Conservation (phyloP, 129 eudicot genomes). For the Silybum marianum region DNA sequence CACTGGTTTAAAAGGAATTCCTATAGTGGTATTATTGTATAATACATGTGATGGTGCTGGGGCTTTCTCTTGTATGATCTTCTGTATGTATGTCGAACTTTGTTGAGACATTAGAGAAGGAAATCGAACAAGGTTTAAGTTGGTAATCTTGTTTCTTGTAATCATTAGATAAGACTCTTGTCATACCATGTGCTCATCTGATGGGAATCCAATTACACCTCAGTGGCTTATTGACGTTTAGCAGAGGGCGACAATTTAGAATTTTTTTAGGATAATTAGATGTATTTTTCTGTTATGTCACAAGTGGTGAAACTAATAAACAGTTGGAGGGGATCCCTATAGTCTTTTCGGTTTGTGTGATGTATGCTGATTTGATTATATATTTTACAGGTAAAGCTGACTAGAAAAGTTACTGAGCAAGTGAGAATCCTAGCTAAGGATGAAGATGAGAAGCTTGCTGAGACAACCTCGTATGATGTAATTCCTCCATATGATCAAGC, state of each 20-base stretch:
- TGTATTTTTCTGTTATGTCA: neutral
- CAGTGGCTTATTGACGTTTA: neutral
- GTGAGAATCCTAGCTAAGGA: conserved; percentile 79
- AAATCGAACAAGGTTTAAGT: neutral
- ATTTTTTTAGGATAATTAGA: neutral
- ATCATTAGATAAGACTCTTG: neutral
- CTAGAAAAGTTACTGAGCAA: conserved; percentile 97
- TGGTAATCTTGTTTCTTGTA: neutral
- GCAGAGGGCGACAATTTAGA: neutral
- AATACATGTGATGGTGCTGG: neutral
- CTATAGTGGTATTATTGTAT: neutral
- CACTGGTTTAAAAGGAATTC: neutral
- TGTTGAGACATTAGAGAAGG: neutral
- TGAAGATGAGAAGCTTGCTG: conserved; percentile 85
- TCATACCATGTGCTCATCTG: neutral
- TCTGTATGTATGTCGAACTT: neutral
- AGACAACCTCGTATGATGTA: conserved; percentile 68
- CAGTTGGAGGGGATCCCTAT: neutral
- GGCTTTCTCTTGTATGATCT: neutral
- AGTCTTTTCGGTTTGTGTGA: neutral
- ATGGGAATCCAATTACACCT: neutral
- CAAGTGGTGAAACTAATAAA: neutral
- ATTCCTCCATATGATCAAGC: conserved; percentile 99
- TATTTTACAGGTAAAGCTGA: conserved; percentile 68
- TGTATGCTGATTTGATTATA: conserved; percentile 4